These are phyloP conservation scores for Fusarium concolor DNA, from an alignment of 2,329 filamentous ascomycete genomes.

Conservation along the genomic window DNA sequence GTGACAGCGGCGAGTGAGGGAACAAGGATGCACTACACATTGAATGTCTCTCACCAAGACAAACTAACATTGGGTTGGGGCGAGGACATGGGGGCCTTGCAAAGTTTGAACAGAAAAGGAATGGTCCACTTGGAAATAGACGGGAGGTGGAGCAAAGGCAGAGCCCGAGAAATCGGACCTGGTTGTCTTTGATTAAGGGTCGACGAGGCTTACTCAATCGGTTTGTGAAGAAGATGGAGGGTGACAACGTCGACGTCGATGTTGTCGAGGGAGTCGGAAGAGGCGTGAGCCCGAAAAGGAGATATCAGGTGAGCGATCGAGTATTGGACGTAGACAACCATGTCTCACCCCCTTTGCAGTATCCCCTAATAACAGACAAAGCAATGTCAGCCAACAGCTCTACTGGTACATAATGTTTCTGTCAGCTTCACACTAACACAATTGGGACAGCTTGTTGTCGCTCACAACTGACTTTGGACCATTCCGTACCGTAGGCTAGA, in stretches of 20 bases:
- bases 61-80: conserved; percentile 30
- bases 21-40: conserved; percentile 30
- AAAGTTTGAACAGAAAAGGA: conserved; percentile 32
- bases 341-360: conserved; percentile 2
- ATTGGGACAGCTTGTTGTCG: conserved; percentile 17
- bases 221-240: conserved; percentile 36
- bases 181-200: conserved; percentile 48
- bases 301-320: neutral
- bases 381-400: conserved; percentile 19
- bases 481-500: conserved; percentile 14
- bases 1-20: conserved; percentile 37
- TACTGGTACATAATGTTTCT: neutral
- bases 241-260: conserved; percentile 25
- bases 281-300: conserved; percentile 17
- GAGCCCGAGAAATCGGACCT: conserved; percentile 45
- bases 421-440: conserved; percentile 18
- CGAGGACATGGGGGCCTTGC: conserved; percentile 32
- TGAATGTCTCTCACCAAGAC: conserved; percentile 15
- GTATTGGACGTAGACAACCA: neutral
- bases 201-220: conserved; percentile 45
- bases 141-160: conserved; percentile 44
- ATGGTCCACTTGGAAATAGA: conserved; percentile 35
- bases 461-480: conserved; percentile 20
- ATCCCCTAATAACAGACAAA: neutral
- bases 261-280: conserved; percentile 13